phyloP scores from a whole-genome alignment of 2,329 filamentous ascomycete genomes.

The Diaporthe citri region DNA sequence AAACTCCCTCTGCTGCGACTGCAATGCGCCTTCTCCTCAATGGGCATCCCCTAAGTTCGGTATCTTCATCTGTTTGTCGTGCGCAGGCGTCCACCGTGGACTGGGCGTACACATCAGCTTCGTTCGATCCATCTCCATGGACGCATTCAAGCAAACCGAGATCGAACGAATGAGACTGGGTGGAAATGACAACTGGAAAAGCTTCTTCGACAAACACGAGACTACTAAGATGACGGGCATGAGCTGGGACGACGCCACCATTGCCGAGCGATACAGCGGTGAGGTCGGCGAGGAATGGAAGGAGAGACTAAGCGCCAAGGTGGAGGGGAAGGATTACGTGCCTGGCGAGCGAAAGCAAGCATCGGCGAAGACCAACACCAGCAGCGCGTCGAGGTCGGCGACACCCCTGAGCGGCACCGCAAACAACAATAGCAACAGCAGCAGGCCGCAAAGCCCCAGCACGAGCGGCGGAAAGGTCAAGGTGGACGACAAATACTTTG shows the following conservation, averaged over 20 bases:
- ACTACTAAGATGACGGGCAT: slow-evolving; percentile 76
- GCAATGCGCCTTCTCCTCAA: slow-evolving; percentile 94
- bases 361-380: slow-evolving; percentile 40
- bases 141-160: slow-evolving; percentile 94
- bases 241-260: slow-evolving; percentile 87
- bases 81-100: slow-evolving; percentile 93
- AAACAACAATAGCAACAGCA: slow-evolving; percentile 48
- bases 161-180: slow-evolving; percentile 94
- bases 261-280: slow-evolving; percentile 89
- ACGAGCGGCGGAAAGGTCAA: slow-evolving; percentile 63
- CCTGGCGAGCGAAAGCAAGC: slow-evolving; percentile 72
- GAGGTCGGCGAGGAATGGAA: slow-evolving; percentile 97
- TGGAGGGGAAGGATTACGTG: slow-evolving; percentile 89
- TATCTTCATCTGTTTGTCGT: slow-evolving; percentile 97
- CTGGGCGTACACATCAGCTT: slow-evolving; percentile 99
- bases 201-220: slow-evolving; percentile 84
- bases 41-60: slow-evolving; percentile 98
- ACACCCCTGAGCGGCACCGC: slow-evolving; percentile 53
- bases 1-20: slow-evolving; percentile 95
- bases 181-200: slow-evolving; percentile 88
- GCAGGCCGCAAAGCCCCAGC: slow-evolving; percentile 54
- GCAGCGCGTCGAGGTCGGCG: slow-evolving; percentile 37
- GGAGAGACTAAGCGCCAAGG: slow-evolving; percentile 86
- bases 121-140: slow-evolving; percentile 97
- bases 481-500: slow-evolving; percentile 91